Base-by-base conservation (phyloP, 495 filamentous ascomycete genomes). In the Aspergillus carlsbadensis region DNA sequence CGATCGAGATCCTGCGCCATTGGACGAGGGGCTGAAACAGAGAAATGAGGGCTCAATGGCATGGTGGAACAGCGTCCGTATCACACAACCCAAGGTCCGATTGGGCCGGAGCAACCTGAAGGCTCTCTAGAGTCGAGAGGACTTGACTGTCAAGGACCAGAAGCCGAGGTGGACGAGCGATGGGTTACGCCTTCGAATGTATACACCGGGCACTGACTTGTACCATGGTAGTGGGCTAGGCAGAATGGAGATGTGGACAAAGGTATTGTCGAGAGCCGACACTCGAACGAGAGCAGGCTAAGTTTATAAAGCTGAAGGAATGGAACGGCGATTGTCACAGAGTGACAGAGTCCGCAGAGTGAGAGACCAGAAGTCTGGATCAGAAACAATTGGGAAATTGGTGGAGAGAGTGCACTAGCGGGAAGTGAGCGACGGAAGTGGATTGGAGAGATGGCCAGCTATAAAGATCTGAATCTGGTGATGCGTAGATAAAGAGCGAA, bases 1-100 rank as follows among this genome's bases (percentile, higher is more conserved):
- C 71, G 70, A 54, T 76, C 72, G 45, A 47, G 45, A 51, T 62
- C 59, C 39, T 57, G 62, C 49, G 56, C 52, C 57, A 58, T 54
- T 40, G 50, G 46, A 21, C 46, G 50, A 45, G 54, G 18, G 54
- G 53, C 37, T 52, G 50, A 52, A 39, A 48, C 44, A 43, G 57
- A 45, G 31, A 49, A 39, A 20, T 58, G 56, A 45, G 62, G 55
- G 43, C 43, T 40, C 20, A 50, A 40, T 61, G 52, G 44, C 48
- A 60, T 48, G 45, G 22, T 56, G 34, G 39, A 58, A 50, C 45
- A 57, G 21, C 26, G 17, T 34, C 24, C 2, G 54, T 50, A 43
- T 24, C 54, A 50, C 54, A 49, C 17, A 52, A n/a, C 21, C 20
- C 15, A 21, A 20, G 8, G 47, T 39, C 14, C 41, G 33, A 42